These are phyloP conservation scores for Ogataea dorogensis DNA, from an alignment of 805 yeast species.

Conservation along the genomic window DNA sequence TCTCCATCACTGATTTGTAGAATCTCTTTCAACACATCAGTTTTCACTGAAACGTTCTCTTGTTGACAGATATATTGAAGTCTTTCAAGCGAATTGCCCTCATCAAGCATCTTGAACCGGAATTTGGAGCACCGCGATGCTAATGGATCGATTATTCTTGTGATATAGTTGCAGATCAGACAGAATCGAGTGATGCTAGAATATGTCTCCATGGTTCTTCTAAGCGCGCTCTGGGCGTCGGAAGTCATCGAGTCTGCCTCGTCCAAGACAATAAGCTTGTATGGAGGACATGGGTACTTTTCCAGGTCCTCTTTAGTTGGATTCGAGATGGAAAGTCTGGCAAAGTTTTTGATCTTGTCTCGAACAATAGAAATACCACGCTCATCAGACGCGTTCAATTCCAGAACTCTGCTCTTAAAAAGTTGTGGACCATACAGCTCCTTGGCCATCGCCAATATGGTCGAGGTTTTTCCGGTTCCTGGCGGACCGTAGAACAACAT, in stretches of 20 bases:
- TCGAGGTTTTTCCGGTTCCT: conserved; percentile 90
- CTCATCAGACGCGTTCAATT: conserved; percentile 87
- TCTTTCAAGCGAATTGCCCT: conserved; percentile 65
- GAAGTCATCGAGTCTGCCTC: conserved; percentile 98
- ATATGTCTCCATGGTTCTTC: conserved; percentile 93
- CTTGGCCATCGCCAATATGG: conserved; percentile 77
- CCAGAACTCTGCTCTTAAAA: conserved; percentile 69
- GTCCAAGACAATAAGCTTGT: conserved; percentile 86
- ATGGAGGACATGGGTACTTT: conserved; percentile 94
- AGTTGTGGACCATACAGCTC: conserved; percentile 75
- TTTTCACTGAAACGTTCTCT: conserved; percentile 43
- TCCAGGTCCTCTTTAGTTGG: conserved; percentile 67
- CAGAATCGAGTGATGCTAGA: conserved; percentile 91
- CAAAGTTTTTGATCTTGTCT: conserved; percentile 82
- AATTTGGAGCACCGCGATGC: conserved; percentile 97
- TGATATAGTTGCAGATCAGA: conserved; percentile 91
- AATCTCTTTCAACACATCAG: conserved; percentile 60
- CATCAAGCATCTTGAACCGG: conserved; percentile 78
- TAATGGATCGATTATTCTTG: conserved; percentile 93
- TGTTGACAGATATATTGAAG: conserved; percentile 56
- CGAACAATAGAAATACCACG: conserved; percentile 87
- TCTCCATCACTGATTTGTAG: conserved; percentile 83
- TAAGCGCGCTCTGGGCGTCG: conserved; percentile 91
- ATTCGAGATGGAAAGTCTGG: conserved; percentile 78
- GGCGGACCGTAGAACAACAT: conserved; percentile 93